phyloP scores from a whole-genome alignment of 225 moss, liverwort and hornwort genomes.

The Anthoceros angustus region DNA sequence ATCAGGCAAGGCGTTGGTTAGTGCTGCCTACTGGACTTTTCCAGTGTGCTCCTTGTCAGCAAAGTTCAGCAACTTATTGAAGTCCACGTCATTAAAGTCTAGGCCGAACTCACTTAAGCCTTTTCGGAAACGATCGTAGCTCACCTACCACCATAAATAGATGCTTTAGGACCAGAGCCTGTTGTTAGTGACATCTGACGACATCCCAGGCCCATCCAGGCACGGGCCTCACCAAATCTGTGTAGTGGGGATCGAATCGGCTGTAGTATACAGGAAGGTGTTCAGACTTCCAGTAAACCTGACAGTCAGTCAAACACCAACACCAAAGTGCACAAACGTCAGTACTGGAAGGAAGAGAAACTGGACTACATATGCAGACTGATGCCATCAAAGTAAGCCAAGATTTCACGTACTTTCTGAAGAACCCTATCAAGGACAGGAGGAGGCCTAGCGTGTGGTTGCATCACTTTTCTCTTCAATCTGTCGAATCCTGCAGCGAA shows the following conservation, averaged over 20 bases:
- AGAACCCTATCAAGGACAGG: conserved; percentile 67
- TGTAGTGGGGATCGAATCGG: neutral
- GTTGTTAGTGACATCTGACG: no score
- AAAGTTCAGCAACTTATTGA: neutral
- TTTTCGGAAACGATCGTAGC: neutral
- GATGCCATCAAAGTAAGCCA: no score
- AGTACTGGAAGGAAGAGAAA: no score
- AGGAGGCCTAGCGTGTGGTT: conserved; percentile 43
- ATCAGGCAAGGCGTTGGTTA: no score
- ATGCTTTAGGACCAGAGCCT: no score
- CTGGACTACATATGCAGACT: no score
- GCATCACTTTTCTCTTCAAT: conserved; percentile 44
- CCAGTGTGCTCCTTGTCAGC: neutral
- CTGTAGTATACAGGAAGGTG: conserved; percentile 17
- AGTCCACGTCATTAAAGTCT: neutral
- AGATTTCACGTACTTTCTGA: conserved; percentile 72
- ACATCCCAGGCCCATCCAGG: no score
- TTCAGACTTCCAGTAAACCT: conserved; percentile 56
- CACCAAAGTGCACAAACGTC: no score
- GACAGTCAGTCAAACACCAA: neutral
- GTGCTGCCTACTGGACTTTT: neutral
- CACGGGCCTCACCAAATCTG: neutral
- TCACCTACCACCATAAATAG: neutral
- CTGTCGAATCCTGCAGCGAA: conserved; percentile 54
- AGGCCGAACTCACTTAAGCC: neutral